Evolutionary conservation across 306 rosid genomes (phyloP).

Genomic region (Vachellia collinsii): DNA sequence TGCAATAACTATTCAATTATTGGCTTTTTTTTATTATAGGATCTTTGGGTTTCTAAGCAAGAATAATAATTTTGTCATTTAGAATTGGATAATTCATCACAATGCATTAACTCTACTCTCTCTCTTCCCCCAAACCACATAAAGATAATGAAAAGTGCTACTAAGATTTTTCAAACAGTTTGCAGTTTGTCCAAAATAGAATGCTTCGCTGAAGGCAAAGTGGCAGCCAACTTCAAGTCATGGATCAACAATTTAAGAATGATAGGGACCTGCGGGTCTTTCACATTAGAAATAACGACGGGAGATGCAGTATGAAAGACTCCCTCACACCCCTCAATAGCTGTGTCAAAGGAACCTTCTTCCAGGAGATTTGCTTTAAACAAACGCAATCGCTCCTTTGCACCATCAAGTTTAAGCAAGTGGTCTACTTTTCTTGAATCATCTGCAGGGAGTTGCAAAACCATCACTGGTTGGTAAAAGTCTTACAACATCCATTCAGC

Average conservation of each 20-base stretch:
- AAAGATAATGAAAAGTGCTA: background rate
- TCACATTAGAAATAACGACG: background rate
- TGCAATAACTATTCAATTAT: background rate
- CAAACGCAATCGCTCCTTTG: slow-evolving; percentile 55
- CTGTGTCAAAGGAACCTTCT: slow-evolving; percentile 58
- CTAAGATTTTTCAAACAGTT: background rate
- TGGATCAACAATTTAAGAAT: background rate
- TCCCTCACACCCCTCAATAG: slow-evolving; percentile 50
- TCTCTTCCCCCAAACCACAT: background rate
- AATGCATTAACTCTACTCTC: background rate
- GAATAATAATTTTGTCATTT: background rate
- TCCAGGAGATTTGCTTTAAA: slow-evolving; percentile 55
- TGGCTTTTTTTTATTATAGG: no score
- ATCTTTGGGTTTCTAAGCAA: background rate
- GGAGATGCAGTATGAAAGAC: slow-evolving; percentile 70
- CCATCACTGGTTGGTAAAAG: background rate
- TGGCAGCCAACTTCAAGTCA: background rate
- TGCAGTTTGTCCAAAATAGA: no score
- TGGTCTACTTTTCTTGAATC: slow-evolving; percentile 51
- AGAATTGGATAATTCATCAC: background rate
- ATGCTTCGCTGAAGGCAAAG: no score
- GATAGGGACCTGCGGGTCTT: slow-evolving; percentile 56
- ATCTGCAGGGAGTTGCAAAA: slow-evolving; percentile 30
- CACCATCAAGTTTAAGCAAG: slow-evolving; percentile 55
- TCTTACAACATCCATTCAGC: no score